Conservation (phyloP, 2,329 filamentous ascomycete species). For the Colletotrichum godetiae region DNA sequence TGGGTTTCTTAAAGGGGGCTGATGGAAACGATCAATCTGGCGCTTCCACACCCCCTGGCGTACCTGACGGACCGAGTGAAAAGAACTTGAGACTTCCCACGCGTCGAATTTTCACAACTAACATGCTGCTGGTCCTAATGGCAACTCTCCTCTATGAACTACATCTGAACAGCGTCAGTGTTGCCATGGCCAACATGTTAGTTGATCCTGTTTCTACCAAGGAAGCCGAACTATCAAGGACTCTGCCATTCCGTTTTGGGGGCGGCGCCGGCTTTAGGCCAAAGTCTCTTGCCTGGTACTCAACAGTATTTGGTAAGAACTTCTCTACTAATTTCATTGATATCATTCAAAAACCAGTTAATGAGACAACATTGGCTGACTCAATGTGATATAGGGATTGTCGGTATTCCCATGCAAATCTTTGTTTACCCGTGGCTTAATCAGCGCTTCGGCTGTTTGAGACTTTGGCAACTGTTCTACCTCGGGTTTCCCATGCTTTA, state of each 20-base stretch:
- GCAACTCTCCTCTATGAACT: not conserved
- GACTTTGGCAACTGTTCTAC: not conserved
- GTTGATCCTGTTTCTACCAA: not conserved
- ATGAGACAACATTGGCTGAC: too few species aligned
- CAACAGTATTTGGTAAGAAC: not conserved
- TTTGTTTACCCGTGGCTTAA: not conserved
- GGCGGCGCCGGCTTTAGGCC: constrained; percentile 4
- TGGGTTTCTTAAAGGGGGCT: not conserved
- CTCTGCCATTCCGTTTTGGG: not conserved
- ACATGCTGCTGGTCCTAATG: not conserved
- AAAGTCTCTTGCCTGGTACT: not conserved
- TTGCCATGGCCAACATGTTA: not conserved
- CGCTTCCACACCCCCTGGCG: not conserved
- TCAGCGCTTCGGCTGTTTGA: not conserved
- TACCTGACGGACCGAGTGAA: too few species aligned
- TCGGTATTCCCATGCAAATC: constrained; percentile 1
- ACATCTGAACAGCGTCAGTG: not conserved
- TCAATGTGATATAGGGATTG: not conserved
- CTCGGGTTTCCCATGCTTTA: not conserved
- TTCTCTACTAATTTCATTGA: too few species aligned
- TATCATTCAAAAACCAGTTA: too few species aligned
- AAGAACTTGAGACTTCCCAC: not conserved
- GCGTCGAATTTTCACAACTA: not conserved
- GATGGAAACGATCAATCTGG: not conserved
- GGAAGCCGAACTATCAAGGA: not conserved